A percentile compares a stretch with the other conserved stretches of the same genome.
These are phyloP conservation scores for Melocanna baccifera DNA, from an alignment of 176 grass and related monocot genomes.

Conservation along the genomic window DNA sequence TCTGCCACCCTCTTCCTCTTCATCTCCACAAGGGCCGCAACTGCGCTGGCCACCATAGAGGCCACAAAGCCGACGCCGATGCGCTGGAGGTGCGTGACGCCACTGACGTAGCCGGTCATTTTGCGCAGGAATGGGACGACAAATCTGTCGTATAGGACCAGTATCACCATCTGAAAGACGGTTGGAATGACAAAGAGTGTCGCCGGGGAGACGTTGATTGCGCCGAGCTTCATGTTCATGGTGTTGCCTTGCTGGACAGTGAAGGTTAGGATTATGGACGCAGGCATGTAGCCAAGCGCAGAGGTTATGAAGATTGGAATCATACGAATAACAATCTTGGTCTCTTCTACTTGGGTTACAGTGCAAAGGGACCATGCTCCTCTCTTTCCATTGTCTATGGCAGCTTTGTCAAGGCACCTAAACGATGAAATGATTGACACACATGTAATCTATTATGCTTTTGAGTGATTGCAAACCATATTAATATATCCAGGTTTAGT, in stretches of 20 bases:
- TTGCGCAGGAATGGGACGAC: slow-evolving; percentile 53
- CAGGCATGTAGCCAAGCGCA: slow-evolving; percentile 48
- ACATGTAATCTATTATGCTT: not conserved
- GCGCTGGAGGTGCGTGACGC: slow-evolving; percentile 71
- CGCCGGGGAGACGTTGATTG: slow-evolving; percentile 53
- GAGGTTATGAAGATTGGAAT: slow-evolving; percentile 75
- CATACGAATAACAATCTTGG: slow-evolving; percentile 67
- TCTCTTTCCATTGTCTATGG: slow-evolving; percentile 35
- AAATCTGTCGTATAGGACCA: slow-evolving; percentile 58
- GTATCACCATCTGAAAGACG: slow-evolving; percentile 63
- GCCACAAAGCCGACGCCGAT: slow-evolving; percentile 57
- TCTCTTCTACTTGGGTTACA: slow-evolving; percentile 69
- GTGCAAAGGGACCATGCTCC: slow-evolving; percentile 57
- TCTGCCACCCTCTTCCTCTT: slow-evolving; percentile 28
- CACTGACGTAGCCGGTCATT: slow-evolving; percentile 55
- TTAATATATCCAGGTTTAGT: not conserved
- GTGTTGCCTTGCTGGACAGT: slow-evolving; percentile 79
- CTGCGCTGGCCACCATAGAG: slow-evolving; percentile 18
- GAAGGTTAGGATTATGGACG: slow-evolving; percentile 49
- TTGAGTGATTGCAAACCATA: not conserved
- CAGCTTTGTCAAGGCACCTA: slow-evolving; percentile 76
- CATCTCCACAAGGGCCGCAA: slow-evolving; percentile 68
- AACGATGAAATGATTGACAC: not conserved
- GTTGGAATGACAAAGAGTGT: slow-evolving; percentile 64
- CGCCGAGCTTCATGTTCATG: slow-evolving; percentile 63